Base-by-base conservation (phyloP, 1,284 basidiomycete genomes). In the Ustilago loliicola region DNA sequence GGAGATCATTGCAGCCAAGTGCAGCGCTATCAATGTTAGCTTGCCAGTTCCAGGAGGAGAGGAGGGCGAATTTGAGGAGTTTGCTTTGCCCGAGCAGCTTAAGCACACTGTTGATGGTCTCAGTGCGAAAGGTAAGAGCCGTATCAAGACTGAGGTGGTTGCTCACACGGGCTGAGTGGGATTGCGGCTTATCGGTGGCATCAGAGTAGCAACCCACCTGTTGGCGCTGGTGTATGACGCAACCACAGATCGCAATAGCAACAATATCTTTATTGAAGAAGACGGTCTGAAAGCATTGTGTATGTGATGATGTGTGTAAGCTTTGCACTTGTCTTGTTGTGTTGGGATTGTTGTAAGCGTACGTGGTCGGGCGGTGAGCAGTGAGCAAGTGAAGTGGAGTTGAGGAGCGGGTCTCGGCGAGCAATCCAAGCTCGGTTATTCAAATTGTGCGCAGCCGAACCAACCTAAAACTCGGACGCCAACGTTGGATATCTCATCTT, bases 1-100 rank as follows among this genome's bases (percentile, higher is more conserved):
- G 2, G 96, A 98, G 88, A 94, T 99, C 82, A 93, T 95, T 54
- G 96, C 96, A 1, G 92, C 94, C 66, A 98, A 99, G 88, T 97
- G 95, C 87, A 95, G 93, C 84, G 90, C 92, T 34, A 93, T 99
- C 87, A 99, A 99, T 87, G 90, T 99, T 70, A 94, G 91, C 80
- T 87, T 99, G 52, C 96, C 96, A 0, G 91, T 93, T 2, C 92
- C 92, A 76, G 93, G 91, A 42, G 94, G 94, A 81, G 95, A 96
- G 85, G 93, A 96, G 15, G 97, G 96, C 13, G 90, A 96, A 59
- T 98, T 95, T 82, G 90, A 91, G 74, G 97, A 99, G 87, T 91
- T 92, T 80, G 90, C 96, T 2, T 89, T 99, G 42, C 97, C 97
- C 1, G 97, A 99, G 88, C 98, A 98, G 93, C 89, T 99, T 87